phyloP scores from a whole-genome alignment of 2,329 filamentous ascomycete genomes.

The Neofusicoccum ribis region DNA sequence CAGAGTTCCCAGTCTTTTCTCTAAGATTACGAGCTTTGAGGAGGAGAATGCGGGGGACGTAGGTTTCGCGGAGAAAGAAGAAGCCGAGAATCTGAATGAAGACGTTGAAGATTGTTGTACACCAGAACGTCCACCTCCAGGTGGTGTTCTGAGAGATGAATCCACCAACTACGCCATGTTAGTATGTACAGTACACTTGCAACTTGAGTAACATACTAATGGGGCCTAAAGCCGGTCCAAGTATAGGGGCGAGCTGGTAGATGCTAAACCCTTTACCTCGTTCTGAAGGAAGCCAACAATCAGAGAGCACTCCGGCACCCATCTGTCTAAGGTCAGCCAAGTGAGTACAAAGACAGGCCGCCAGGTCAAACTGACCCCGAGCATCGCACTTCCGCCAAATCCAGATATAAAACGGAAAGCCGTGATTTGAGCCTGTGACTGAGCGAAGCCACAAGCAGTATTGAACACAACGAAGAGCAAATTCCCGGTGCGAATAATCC shows the following conservation, averaged over 20 bases:
- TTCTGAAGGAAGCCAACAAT: constrained; percentile 62
- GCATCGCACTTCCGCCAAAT: constrained; percentile 39
- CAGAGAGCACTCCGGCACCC: constrained; percentile 42
- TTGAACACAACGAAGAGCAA: constrained; percentile 39
- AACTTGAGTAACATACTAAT: constrained; percentile 41
- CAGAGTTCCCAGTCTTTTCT: constrained; percentile 60
- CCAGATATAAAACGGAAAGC: constrained; percentile 40
- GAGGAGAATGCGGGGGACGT: constrained; percentile 45
- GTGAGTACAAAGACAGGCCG: background rate
- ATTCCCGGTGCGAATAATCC: constrained; percentile 39
- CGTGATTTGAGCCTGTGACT: constrained; percentile 34
- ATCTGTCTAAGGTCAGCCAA: background rate
- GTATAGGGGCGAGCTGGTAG: constrained; percentile 63
- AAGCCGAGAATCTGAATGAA: constrained; percentile 44
- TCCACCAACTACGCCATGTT: constrained; percentile 47
- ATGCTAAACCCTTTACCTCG: constrained; percentile 63
- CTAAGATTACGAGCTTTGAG: constrained; percentile 60
- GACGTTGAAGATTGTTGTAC: constrained; percentile 44
- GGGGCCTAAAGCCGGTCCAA: constrained; percentile 66
- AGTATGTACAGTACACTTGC: background rate
- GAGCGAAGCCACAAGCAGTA: constrained; percentile 41
- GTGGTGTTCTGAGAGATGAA: constrained; percentile 45
- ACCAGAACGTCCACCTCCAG: constrained; percentile 54
- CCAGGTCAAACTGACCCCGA: constrained; percentile 34
- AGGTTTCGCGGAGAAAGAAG: constrained; percentile 47